Percentiles rank a stretch among this genome's conserved stretches.
Conservation (phyloP, 2,329 filamentous ascomycete genomes). For the Trichoderma arundinaceum region DNA sequence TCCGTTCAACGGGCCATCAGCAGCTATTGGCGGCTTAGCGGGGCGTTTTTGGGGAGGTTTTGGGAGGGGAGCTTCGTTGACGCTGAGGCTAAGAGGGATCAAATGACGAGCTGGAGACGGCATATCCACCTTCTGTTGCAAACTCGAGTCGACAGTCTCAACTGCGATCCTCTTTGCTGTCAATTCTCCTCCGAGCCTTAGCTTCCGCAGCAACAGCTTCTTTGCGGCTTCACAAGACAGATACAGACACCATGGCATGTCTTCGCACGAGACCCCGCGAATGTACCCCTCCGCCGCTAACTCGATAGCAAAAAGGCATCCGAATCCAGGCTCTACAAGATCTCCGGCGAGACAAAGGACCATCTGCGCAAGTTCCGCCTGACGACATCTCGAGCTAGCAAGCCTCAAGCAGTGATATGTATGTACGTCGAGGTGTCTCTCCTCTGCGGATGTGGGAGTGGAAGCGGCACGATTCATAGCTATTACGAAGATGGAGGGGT, state of each 20-base stretch:
- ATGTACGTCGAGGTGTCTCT: constrained; percentile 53
- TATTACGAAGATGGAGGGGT: background rate
- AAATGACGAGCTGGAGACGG: background rate
- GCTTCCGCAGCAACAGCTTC: background rate
- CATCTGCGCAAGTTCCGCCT: constrained; percentile 94
- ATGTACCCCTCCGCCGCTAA: background rate
- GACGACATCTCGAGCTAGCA: constrained; percentile 82
- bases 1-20: too few relatives aligned
- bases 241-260: constrained; percentile 1
- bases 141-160: background rate
- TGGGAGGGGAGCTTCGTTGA: constrained; percentile 8
- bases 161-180: background rate
- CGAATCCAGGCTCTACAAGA: constrained; percentile 88
- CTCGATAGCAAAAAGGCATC: constrained; percentile 54
- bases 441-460: background rate
- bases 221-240: background rate
- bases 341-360: constrained; percentile 87
- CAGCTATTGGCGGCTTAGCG: constrained; percentile 7
- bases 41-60: constrained; percentile 11
- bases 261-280: background rate
- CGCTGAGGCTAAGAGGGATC: constrained; percentile 3
- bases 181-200: background rate
- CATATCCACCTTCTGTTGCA: background rate
- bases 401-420: constrained; percentile 94
- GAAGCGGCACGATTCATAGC: background rate